Percentiles rank a stretch among this genome's conserved stretches.
Evolutionary conservation across 2,329 filamentous ascomycete genomes (phyloP).

Genomic region (Arthrobotrys pseudoclavata): DNA sequence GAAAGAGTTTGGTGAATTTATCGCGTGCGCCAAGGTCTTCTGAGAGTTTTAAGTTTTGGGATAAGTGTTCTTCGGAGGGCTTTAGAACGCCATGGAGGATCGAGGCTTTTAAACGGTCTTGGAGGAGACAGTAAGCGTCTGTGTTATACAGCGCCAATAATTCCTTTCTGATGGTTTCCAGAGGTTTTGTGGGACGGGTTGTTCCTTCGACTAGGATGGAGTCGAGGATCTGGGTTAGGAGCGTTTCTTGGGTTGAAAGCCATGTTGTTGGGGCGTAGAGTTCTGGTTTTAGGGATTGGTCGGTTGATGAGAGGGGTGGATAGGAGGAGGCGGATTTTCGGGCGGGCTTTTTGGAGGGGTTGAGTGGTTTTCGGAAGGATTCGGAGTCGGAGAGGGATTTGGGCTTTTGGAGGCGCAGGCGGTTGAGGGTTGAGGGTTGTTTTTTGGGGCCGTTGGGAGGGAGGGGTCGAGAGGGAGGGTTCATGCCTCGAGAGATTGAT

Average conservation of each 20-base stretch:
- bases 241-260: conserved; percentile 44
- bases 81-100: conserved; percentile 51
- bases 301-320: conserved; percentile 27
- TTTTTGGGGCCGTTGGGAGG: conserved; percentile 22
- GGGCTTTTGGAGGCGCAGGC: conserved; percentile 38
- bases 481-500: conserved; percentile 48
- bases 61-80: conserved; percentile 40
- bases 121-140: conserved; percentile 28
- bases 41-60: conserved; percentile 57
- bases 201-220: conserved; percentile 33
- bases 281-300: conserved; percentile 27
- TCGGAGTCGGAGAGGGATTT: conserved; percentile 47
- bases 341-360: conserved; percentile 34
- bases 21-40: conserved; percentile 73
- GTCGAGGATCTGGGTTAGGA: conserved; percentile 40
- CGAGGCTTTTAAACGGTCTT: conserved; percentile 51
- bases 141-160: conserved; percentile 41
- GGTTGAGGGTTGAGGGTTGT: conserved; percentile 9
- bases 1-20: conserved; percentile 73
- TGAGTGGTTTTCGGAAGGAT: conserved; percentile 39
- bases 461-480: conserved; percentile 31
- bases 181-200: background rate
- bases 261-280: conserved; percentile 32
- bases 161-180: conserved; percentile 12
- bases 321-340: conserved; percentile 57